These are phyloP conservation scores for Gliomastix tumulicola DNA, from an alignment of 2,329 filamentous ascomycete species.

Conservation along the genomic window DNA sequence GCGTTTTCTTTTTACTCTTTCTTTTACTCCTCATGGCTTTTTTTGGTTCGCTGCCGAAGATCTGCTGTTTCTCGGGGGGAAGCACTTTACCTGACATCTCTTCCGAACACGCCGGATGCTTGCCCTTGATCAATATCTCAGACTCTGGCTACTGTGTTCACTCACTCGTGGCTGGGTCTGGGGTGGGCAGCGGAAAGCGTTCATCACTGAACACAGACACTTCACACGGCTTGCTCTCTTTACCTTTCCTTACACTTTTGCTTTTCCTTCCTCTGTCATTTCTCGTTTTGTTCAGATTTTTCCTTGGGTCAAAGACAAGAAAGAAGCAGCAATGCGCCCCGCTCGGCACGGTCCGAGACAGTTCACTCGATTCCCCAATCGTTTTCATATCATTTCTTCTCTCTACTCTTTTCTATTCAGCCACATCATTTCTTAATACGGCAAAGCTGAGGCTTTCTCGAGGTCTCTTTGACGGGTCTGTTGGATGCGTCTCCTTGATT, in stretches of 20 bases:
- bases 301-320: constrained; percentile 41
- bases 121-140: no score
- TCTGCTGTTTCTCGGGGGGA: no score
- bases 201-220: constrained; percentile 40
- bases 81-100: no score
- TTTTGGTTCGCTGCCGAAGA: no score
- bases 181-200: constrained; percentile 45
- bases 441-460: no score
- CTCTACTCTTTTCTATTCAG: constrained; percentile 15
- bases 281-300: constrained; percentile 5
- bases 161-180: constrained; percentile 50
- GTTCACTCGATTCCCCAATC: constrained; percentile 27
- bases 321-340: constrained; percentile 59
- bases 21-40: no score
- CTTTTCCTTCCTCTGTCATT: constrained; percentile 15
- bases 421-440: constrained; percentile 27
- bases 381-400: constrained; percentile 10
- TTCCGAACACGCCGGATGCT: no score
- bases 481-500: no score
- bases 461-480: no score
- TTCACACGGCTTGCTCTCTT: constrained; percentile 33
- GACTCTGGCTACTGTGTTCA: no score
- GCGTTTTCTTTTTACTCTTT: constrained; percentile 26
- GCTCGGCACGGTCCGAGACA: constrained; percentile 42
- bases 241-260: constrained; percentile 20